Base-by-base conservation (phyloP, 2,329 filamentous ascomycete species). In the Fusarium sp. region DNA sequence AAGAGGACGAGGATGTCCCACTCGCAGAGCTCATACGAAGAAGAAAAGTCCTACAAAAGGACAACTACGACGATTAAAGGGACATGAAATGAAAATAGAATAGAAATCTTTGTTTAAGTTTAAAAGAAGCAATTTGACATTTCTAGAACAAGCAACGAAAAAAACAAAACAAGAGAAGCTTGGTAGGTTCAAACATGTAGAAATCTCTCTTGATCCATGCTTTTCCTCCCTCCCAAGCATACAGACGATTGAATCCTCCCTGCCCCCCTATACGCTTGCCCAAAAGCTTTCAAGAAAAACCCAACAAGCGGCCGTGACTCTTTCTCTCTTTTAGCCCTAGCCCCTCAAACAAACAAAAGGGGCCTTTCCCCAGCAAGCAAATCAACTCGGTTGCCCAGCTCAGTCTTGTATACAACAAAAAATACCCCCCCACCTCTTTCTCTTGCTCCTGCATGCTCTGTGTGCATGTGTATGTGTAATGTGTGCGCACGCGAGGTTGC, bases 1-100 rank as follows among this genome's bases (percentile, higher is more conserved):
- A 89, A 15, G 87, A 89, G 2, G 87, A 89, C 17, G 87, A 89
- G 1, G 91, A 95, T 76, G 83, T 96, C 15, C 94, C 93, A 0
- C 82, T 96, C 45, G 90, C 89, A 5, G 91, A 94, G 79, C 77
- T 96, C 15, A 82, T 95, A 52, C 84, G 89, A 57, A 85, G 90
- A 72, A 84, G 90, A 71, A 89, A 85, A 69, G 80, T 84, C 2
- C 64, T 79, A 4, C 78, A 73, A 25, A 81, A 76, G 27, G 81
- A 83, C 27, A 76, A 65, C 4, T 77, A 79, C 57, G 80, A 82
- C 14, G 83, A 79, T 73, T 71, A 76, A 68, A 66, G 69, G 40
- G 69, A 76, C 56, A 37, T 65, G 73, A 69, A 68, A 58, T 7
- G 32, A 68, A 76, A 71, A 78, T 76, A 47, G 47, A 52, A 52